Percentiles rank a stretch among this genome's conserved stretches.
These are phyloP conservation scores for Tricholoma flavovirens DNA, from an alignment of 768 basidiomycete species.

Conservation along the genomic window DNA sequence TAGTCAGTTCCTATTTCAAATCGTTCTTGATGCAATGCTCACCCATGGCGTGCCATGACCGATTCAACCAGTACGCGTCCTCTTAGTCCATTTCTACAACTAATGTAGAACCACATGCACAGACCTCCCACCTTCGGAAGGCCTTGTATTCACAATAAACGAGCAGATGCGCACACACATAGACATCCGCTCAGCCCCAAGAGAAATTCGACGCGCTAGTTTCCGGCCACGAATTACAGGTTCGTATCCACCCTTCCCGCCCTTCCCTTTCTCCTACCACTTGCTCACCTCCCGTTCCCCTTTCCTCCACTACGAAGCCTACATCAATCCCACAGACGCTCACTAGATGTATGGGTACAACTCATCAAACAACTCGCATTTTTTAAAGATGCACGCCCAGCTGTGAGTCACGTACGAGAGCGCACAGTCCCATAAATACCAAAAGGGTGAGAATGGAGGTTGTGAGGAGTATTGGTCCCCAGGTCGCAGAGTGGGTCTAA, in stretches of 20 bases:
- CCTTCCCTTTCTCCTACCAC: background rate
- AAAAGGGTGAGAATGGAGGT: constrained; percentile 92
- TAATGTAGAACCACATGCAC: constrained; percentile 15
- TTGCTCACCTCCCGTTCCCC: no score
- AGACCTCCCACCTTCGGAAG: constrained; percentile 51
- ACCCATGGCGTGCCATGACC: constrained; percentile 40
- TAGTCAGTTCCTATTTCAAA: constrained; percentile 1
- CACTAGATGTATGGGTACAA: constrained; percentile 94
- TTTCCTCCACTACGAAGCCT: constrained; percentile 81
- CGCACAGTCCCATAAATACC: constrained; percentile 89
- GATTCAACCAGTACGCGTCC: constrained; percentile 15
- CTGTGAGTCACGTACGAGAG: constrained; percentile 88
- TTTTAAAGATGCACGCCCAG: constrained; percentile 71
- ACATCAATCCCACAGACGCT: constrained; percentile 78
- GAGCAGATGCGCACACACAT: constrained; percentile 47
- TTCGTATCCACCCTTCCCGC: constrained; percentile 26
- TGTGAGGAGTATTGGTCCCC: constrained; percentile 77
- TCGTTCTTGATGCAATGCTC: no score
- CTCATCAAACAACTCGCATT: constrained; percentile 95
- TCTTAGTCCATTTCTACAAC: background rate
- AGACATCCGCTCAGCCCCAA: constrained; percentile 50
- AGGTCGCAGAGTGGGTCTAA: constrained; percentile 81
- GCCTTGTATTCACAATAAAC: constrained; percentile 69
- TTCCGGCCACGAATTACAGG: constrained; percentile 71
- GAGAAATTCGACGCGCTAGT: constrained; percentile 72